phyloP scores from a whole-genome alignment of 1,139 yeast species.

The Blastobotrys malaysiensis region DNA sequence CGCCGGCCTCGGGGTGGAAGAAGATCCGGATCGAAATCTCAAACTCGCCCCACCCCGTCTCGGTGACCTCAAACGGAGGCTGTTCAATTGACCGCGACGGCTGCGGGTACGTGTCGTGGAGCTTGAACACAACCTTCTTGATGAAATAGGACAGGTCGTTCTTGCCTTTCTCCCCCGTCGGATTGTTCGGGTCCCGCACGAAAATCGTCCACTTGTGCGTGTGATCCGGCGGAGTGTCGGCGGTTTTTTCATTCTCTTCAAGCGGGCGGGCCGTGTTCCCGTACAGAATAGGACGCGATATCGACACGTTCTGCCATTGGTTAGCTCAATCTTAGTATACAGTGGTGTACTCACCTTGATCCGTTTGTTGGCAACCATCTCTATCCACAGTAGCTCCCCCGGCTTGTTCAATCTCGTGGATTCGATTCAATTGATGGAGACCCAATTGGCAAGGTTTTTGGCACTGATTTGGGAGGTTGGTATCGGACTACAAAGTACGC shows the following conservation, averaged over 20 bases:
- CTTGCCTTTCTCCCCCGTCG: slow-evolving; percentile 34
- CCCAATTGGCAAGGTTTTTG: background rate
- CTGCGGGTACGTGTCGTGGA: slow-evolving; percentile 89
- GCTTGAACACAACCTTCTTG: slow-evolving; percentile 86
- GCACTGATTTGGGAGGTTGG: too few species aligned
- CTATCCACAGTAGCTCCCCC: too few species aligned
- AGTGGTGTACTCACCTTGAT: slow-evolving; percentile 3
- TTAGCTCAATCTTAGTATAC: background rate
- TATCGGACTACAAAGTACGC: too few species aligned
- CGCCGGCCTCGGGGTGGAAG: slow-evolving; percentile 80
- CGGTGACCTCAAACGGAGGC: slow-evolving; percentile 94
- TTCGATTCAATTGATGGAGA: too few species aligned
- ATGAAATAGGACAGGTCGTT: slow-evolving; percentile 71
- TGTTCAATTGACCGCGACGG: slow-evolving; percentile 76
- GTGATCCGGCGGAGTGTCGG: slow-evolving; percentile 78
- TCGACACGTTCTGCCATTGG: slow-evolving; percentile 53
- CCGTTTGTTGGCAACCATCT: slow-evolving; percentile 3
- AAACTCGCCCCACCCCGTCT: slow-evolving; percentile 99
- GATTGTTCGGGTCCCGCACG: slow-evolving; percentile 70
- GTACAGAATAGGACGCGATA: slow-evolving; percentile 78
- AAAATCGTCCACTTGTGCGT: slow-evolving; percentile 96
- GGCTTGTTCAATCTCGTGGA: background rate
- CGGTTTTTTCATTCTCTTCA: slow-evolving; percentile 45
- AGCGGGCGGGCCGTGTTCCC: slow-evolving; percentile 83
- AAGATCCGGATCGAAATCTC: slow-evolving; percentile 84